A percentile compares a stretch with the other conserved stretches of the same genome.
Evolutionary conservation across 1,284 basidiomycete species (phyloP).

Genomic region (Ustilago crameri): DNA sequence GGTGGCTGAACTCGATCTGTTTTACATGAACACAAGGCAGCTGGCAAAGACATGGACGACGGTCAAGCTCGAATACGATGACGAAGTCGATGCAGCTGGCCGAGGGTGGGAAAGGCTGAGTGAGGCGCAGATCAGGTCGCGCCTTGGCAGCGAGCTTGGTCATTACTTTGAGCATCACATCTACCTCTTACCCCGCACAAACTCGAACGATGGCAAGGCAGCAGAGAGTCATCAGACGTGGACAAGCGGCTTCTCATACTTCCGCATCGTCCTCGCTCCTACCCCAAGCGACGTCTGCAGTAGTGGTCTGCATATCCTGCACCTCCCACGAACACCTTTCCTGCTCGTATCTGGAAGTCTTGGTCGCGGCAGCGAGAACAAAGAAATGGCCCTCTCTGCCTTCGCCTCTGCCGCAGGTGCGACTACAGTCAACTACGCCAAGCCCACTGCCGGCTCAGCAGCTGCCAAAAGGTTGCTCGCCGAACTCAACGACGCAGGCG

Average conservation of each 20-base stretch:
- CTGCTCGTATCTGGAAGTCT: constrained; percentile 46
- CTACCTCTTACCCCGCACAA: constrained; percentile 33
- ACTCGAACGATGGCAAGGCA: background rate
- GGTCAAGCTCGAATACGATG: constrained; percentile 47
- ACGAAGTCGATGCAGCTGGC: constrained; percentile 22
- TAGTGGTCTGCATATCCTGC: constrained; percentile 46
- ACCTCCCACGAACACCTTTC: constrained; percentile 45
- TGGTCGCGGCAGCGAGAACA: constrained; percentile 38
- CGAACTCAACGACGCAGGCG: constrained; percentile 30
- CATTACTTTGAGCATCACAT: constrained; percentile 57
- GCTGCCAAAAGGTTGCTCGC: constrained; percentile 26
- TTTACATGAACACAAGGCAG: constrained; percentile 20
- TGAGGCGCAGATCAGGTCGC: constrained; percentile 25
- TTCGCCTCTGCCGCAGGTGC: constrained; percentile 48
- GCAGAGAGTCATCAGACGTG: constrained; percentile 7
- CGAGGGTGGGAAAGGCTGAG: constrained; percentile 33
- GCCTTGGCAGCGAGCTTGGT: constrained; percentile 41
- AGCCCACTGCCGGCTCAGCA: constrained; percentile 18
- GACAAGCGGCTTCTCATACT: constrained; percentile 46
- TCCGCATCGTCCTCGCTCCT: constrained; percentile 46
- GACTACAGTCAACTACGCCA: constrained; percentile 36
- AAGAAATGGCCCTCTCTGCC: constrained; percentile 42
- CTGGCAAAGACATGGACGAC: constrained; percentile 41
- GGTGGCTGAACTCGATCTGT: constrained; percentile 49
- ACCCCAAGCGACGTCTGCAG: constrained; percentile 43